Conservation (phyloP, 2,329 filamentous ascomycete genomes). For the Teratosphaeria viscida region DNA sequence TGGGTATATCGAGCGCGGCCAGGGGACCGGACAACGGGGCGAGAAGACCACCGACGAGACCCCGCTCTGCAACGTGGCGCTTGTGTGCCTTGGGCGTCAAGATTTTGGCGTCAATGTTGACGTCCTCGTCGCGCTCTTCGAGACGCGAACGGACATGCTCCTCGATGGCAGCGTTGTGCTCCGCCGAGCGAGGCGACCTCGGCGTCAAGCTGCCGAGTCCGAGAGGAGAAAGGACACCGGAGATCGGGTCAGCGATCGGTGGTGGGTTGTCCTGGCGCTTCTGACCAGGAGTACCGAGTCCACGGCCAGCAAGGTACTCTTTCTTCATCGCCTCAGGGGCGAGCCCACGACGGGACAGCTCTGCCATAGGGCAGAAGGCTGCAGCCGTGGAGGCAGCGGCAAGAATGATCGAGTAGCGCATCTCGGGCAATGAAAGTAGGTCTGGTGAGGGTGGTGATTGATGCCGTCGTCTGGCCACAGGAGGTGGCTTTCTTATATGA, state of each 20-base stretch:
- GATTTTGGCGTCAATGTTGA: slow-evolving; percentile 10
- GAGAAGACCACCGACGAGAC: slow-evolving; percentile 9
- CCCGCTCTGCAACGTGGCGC: slow-evolving; percentile 8
- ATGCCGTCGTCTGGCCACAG: not conserved
- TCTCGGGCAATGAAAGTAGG: not conserved
- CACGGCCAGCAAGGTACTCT: slow-evolving; percentile 2
- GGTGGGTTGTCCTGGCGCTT: slow-evolving; percentile 8
- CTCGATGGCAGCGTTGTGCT: slow-evolving; percentile 5
- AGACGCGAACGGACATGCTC: slow-evolving; percentile 9
- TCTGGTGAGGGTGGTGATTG: not conserved
- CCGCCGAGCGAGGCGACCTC: slow-evolving; percentile 5
- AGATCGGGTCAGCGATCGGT: slow-evolving; percentile 8
- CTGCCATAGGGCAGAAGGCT: slow-evolving; percentile 8
- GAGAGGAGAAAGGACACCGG: slow-evolving; percentile 8
- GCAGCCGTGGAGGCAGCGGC: slow-evolving; percentile 2
- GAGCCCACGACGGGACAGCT: slow-evolving; percentile 4
- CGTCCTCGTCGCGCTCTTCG: slow-evolving; percentile 10
- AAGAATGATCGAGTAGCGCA: not conserved
- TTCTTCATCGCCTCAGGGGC: slow-evolving; percentile 3
- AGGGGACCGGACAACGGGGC: slow-evolving; percentile 15
- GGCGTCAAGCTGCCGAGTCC: slow-evolving; percentile 8
- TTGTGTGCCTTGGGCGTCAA: slow-evolving; percentile 12
- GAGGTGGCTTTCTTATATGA: not conserved
- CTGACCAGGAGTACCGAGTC: slow-evolving; percentile 2
- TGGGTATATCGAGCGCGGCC: slow-evolving; percentile 13